Conservation (phyloP, 1,284 basidiomycete genomes). For the Ustilago tritici region DNA sequence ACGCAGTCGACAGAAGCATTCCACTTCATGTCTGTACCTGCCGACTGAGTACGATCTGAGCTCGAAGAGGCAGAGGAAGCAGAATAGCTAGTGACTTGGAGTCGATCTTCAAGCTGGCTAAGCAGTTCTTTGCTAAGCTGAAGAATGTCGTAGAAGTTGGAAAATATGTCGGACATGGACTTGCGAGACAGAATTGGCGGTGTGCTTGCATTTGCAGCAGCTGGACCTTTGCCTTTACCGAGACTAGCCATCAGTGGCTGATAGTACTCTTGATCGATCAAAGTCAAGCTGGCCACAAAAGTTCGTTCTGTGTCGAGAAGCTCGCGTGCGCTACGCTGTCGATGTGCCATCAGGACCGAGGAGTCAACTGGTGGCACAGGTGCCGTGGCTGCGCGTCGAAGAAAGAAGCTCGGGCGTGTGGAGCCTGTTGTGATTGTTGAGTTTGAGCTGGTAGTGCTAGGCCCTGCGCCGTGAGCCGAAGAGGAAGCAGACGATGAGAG, state of each 20-base stretch:
- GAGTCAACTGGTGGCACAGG: constrained; percentile 21
- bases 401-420: constrained; percentile 35
- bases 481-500: constrained; percentile 25
- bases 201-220: constrained; percentile 74
- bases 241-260: constrained; percentile 56
- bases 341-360: constrained; percentile 35
- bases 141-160: constrained; percentile 91
- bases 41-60: constrained; percentile 71
- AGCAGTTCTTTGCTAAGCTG: constrained; percentile 86
- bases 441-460: constrained; percentile 24
- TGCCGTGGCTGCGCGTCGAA: constrained; percentile 41
- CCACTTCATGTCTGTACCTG: constrained; percentile 39
- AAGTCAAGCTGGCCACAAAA: constrained; percentile 60
- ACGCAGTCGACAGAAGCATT: constrained; percentile 55
- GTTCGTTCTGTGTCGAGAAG: constrained; percentile 64
- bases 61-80: constrained; percentile 13
- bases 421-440: constrained; percentile 47
- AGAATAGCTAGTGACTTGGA: constrained; percentile 71
- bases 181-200: constrained; percentile 78
- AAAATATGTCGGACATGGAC: constrained; percentile 81
- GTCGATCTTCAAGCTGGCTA: constrained; percentile 72
- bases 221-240: constrained; percentile 68
- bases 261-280: constrained; percentile 65
- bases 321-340: constrained; percentile 54
- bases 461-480: constrained; percentile 27